Evolutionary conservation across 768 basidiomycete genomes (phyloP).

Genomic region (Guyanaporus albipodus): DNA sequence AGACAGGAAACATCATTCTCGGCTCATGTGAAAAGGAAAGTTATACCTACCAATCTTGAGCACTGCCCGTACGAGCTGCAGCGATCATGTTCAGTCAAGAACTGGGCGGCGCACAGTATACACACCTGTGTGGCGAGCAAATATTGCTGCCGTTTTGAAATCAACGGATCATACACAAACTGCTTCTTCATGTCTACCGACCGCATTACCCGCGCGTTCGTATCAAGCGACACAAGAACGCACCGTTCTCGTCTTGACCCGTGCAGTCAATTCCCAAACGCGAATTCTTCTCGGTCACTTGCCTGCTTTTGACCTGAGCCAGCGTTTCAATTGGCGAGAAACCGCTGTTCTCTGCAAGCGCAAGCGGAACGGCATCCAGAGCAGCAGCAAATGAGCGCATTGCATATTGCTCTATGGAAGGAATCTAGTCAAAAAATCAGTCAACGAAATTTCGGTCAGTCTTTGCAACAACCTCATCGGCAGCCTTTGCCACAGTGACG

Average conservation of each 20-base stretch:
- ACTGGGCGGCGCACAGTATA: not conserved
- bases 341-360: conserved; percentile 97
- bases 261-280: conserved; percentile 91
- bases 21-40: not conserved
- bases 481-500: conserved; percentile 89
- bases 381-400: conserved; percentile 99
- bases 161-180: conserved; percentile 94
- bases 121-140: conserved; percentile 91
- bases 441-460: not conserved
- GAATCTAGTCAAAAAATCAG: conserved; percentile 53
- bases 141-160: conserved; percentile 97
- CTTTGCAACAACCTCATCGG: conserved; percentile 66
- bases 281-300: conserved; percentile 81
- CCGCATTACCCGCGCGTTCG: not conserved
- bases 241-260: conserved; percentile 82
- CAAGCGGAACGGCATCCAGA: conserved; percentile 91
- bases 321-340: conserved; percentile 94
- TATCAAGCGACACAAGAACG: conserved; percentile 19
- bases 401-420: conserved; percentile 98
- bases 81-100: conserved; percentile 1
- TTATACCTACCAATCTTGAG: conserved; percentile 75
- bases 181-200: conserved; percentile 94
- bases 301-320: conserved; percentile 91
- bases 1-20: conserved; percentile 4
- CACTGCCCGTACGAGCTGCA: conserved; percentile 76